These are phyloP conservation scores for Epichloe glyceriae DNA, from an alignment of 2,329 filamentous ascomycete species.

Conservation along the genomic window DNA sequence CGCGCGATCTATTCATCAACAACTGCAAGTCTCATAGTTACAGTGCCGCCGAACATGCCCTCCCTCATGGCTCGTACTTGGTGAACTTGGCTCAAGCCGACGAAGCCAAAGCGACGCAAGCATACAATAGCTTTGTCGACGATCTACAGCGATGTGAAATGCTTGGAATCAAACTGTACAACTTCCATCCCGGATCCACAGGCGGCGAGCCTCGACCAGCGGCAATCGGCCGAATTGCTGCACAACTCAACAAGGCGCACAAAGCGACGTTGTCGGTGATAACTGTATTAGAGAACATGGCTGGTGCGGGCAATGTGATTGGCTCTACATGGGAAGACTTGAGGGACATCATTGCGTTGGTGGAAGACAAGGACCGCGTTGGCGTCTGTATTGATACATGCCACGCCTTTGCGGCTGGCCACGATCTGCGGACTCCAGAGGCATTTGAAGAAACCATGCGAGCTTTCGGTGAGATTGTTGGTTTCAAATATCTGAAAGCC, in stretches of 20 bases:
- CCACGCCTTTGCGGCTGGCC: slow-evolving; percentile 87
- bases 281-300: slow-evolving; percentile 92
- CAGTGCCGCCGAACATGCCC: slow-evolving; percentile 56
- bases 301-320: slow-evolving; percentile 74
- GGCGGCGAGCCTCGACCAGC: slow-evolving; percentile 52
- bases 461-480: slow-evolving; percentile 66
- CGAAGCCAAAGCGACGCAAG: slow-evolving; percentile 65
- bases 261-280: slow-evolving; percentile 61
- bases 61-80: slow-evolving; percentile 92
- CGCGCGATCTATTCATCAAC: slow-evolving; percentile 55
- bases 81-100: slow-evolving; percentile 90
- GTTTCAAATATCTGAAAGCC: slow-evolving; percentile 66
- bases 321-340: slow-evolving; percentile 80
- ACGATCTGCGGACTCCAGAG: slow-evolving; percentile 68
- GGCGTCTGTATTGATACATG: slow-evolving; percentile 96
- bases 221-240: slow-evolving; percentile 67
- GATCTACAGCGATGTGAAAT: slow-evolving; percentile 75
- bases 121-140: slow-evolving; percentile 75
- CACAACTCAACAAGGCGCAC: slow-evolving; percentile 72
- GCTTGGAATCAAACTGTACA: slow-evolving; percentile 84
- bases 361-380: slow-evolving; percentile 71
- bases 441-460: slow-evolving; percentile 61
- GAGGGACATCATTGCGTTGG: slow-evolving; percentile 64
- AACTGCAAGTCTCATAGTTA: slow-evolving; percentile 58
- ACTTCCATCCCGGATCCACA: slow-evolving; percentile 88